Base-by-base conservation (phyloP, 2,329 filamentous ascomycete species). In the Colletotrichum costaricense region DNA sequence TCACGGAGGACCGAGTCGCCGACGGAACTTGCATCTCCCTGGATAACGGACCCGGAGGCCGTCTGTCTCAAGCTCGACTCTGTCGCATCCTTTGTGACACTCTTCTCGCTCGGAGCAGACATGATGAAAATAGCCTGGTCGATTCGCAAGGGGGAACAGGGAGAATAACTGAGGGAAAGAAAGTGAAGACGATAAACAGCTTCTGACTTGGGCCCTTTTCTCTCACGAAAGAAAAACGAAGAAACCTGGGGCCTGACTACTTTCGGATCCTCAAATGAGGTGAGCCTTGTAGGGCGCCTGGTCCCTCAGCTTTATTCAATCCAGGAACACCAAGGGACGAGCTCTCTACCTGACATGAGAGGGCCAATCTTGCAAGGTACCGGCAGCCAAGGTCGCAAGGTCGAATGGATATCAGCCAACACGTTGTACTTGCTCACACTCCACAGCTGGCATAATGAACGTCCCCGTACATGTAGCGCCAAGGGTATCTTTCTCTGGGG, bases 1-100 rank as follows among this genome's bases (percentile, higher is more conserved):
- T 81, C 78, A 35, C 77, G 77, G 56, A 79, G 74, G 14, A 78
- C 76, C 0, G 75, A 62, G 63, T 84, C 81, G 54, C 81, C 78
- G 8, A 62, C 67, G 5, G 70, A 70, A 16, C 59, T 67, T 5
- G 46, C 71, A 19, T 73, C 71, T 19, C 71, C 67, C 26, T 62
- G 55, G 22, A 62, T 67, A 9, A 73, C 26, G 14, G 71, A 71
- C 55, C 62, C 67, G 42, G 71, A 73, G 14, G 33, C 60, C 33
- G 71, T 60, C 38, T 63, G 71, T 1, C 60, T 62, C 49, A 73
- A 54, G 24, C 26, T 49, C 22, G 63, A 30, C 46, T 71, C 71
- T 4, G 49, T n/a, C 28, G 35, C 71, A 5, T 49, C 49, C 62
- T 73, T 73, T 14, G 33, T 49, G 26, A 46, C 60, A 49, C 67